Base-by-base conservation (phyloP, 2,329 filamentous ascomycete species). In the Penicillium sp. region DNA sequence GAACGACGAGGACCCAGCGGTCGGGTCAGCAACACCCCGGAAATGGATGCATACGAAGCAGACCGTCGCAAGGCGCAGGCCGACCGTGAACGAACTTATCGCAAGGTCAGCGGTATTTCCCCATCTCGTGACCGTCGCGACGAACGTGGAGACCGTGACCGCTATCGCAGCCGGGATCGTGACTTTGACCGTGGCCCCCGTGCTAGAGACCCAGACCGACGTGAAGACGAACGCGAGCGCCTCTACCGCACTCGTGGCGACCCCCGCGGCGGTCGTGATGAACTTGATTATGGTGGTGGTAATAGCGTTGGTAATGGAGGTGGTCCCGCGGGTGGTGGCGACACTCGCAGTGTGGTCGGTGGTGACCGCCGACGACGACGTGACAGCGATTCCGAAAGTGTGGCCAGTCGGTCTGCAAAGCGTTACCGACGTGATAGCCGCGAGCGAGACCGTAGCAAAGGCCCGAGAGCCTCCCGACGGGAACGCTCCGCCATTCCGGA, bases 51-150 rank as follows among this genome's bases (percentile, higher is more conserved):
- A 18, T 99, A 99, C 73, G 94, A 97, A 74, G 94, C 92, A 56
- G 94, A 99, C 70, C 86, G 94, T 61, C 88, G 91, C 67, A 94
- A 93, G 73, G 93, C 93, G 40, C 92, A 94, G 69, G 91, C 92
- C 54, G 92, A 96, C 70, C 88, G 95, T 44, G 95, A 97, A 76
- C 88, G 92, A 61, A 92, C 95, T 65, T 95, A 96, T 75, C 87
- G 90, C 72, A 95, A 94, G 76, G 85, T 85, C 76, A 89, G 87
- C 61, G 78, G 83, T 64, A 68, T 83, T 60, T 78, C 82, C 63
- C 81, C 81, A 16, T 58, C 68, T n/a, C 70, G 68, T 18, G 73
- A 74, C 34, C 63, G 71, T 45, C 67, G 69, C 7, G 70, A 73
- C 29, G 71, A 74, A n/a, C 70, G 72, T 27, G 69, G 67, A 36